Evolutionary conservation across 2,329 filamentous ascomycete species (phyloP), one percentile per base, ranked within the genome.

Genomic region (Aspergillus ustus): DNA sequence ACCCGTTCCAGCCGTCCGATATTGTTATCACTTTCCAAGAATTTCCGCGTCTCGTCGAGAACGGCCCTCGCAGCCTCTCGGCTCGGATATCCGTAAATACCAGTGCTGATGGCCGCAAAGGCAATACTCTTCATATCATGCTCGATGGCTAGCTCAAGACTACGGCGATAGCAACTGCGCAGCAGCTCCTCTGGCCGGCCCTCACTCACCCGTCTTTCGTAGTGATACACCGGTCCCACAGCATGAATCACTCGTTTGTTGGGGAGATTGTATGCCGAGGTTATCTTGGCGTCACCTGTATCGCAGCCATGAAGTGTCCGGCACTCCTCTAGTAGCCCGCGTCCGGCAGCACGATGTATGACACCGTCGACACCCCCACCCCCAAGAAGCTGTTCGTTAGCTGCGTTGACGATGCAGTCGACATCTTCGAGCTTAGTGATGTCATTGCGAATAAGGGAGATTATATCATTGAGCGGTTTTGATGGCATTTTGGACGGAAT

Each of bases 301-400:
- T 81, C 75, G 75, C 93, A 97, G 54, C 92, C 91, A 52, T 83
- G 73, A 2, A 97, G 82, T 0, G 75, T 83, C n/a, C 80, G 77
- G 77, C 94, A 97, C 79, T 95, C 94, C 8, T 81, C 72, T 20
- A 88, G 66, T 0, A 98, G 85, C 0, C 77, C 76, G 0, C 80
- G 85, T 0, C 95, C 95, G 0, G 95, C 94, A 45, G 90, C 92
- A 31, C 84, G 78, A 75, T 98, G 95, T 69, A 98, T 97, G 29
- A 93, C 91, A 45, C 90, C 91, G 72, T 93, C 90, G 17, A 98
- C 93, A 40, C 95, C 95, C n/a, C 93, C 92, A 57, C 95, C 95
- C 58, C 93, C 93, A 0, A 91, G 83, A 0, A 98, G 86, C 1
- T 84, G 84, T 9, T 78, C 79, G 76, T 98, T 98, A 49, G 95